phyloP scores from a whole-genome alignment of 1,284 basidiomycete species.

The Malassezia obtusa region DNA sequence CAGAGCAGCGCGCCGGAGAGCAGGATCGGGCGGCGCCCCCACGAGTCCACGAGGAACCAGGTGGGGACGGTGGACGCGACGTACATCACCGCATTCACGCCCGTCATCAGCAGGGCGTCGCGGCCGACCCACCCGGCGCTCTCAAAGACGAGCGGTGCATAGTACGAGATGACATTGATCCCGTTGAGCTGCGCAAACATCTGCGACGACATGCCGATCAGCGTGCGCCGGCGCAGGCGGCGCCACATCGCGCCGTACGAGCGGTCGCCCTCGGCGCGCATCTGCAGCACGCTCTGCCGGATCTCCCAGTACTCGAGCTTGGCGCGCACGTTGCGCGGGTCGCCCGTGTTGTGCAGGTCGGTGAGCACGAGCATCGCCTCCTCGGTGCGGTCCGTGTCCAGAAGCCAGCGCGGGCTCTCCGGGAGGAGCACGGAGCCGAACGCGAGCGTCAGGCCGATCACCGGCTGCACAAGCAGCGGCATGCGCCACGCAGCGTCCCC shows the following conservation, averaged over 20 bases:
- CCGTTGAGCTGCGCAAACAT: constrained; percentile 74
- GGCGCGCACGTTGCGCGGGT: constrained; percentile 64
- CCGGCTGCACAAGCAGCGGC: constrained; percentile 49
- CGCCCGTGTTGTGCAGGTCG: constrained; percentile 72
- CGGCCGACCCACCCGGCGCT: constrained; percentile 95
- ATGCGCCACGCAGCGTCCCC: constrained; percentile 50
- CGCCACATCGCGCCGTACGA: constrained; percentile 78
- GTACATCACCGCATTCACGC: constrained; percentile 62
- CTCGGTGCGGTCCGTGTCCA: constrained; percentile 75
- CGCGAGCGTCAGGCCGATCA: constrained; percentile 76
- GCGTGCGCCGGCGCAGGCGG: constrained; percentile 73
- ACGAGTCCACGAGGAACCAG: constrained; percentile 89
- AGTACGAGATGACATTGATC: constrained; percentile 72
- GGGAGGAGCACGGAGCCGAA: constrained; percentile 76
- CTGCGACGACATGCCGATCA: constrained; percentile 95
- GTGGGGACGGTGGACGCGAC: constrained; percentile 54
- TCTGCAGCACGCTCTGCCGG: constrained; percentile 58
- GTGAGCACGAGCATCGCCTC: constrained; percentile 80
- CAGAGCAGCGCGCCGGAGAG: constrained; percentile 75
- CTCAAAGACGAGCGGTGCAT: constrained; percentile 54
- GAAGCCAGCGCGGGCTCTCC: constrained; percentile 88
- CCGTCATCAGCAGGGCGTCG: constrained; percentile 92
- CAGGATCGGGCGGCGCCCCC: constrained; percentile 79
- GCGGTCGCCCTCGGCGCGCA: constrained; percentile 56
- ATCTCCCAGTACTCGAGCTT: constrained; percentile 84